Evolutionary conservation across 176 grass and related monocot species (phyloP), one percentile per base, ranked within the genome.

Genomic region (Triticum urartu): DNA sequence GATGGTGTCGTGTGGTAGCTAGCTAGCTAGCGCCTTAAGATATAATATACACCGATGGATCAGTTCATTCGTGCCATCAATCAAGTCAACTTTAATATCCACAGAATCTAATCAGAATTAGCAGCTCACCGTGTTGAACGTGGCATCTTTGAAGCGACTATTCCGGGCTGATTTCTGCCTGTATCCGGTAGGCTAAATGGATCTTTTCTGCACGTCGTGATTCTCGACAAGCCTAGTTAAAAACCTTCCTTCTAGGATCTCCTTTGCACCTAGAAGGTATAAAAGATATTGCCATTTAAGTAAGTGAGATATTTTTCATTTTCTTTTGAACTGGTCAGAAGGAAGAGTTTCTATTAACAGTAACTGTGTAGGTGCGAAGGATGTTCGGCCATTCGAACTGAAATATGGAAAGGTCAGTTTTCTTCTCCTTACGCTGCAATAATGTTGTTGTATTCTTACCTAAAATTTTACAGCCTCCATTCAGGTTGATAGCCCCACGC

Each of bases 121-220:
- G 17, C 42, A 35, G 1, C 32, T 35, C 79, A 59, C 82, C 30
- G 21, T 79, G 88, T 52, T 89, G 78, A 61, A 68, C 20, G 58
- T 24, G 20, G 9, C 8, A 32, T 32, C 79, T 80, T 80, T 48
- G 61, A 80, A 47, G 38, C 43, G 39, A 47, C 78, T 45, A 65
- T 47, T 42, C 22, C 4, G 45, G 26, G 13, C 20, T 54, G 45
- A 54, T 54, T 32, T 30, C 47, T 32, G 10, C 38, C 10, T 11
- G 38, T 11, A 45, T 45, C 9, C 3, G 66, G 5, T 21, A 73
- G 25, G 40, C 22, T 45, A 24, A n/a, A 11, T 45, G 43, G 69
- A 12, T 72, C 9, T 72, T 72, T 22, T 42, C 22, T 61, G 21
- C 21, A 18, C 18, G 52, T 58, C 52, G 52, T 56, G 52, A 56